Evolutionary conservation across 768 basidiomycete species (phyloP), one percentile per base, ranked within the genome.

Genomic region (Auricularia heimuer): DNA sequence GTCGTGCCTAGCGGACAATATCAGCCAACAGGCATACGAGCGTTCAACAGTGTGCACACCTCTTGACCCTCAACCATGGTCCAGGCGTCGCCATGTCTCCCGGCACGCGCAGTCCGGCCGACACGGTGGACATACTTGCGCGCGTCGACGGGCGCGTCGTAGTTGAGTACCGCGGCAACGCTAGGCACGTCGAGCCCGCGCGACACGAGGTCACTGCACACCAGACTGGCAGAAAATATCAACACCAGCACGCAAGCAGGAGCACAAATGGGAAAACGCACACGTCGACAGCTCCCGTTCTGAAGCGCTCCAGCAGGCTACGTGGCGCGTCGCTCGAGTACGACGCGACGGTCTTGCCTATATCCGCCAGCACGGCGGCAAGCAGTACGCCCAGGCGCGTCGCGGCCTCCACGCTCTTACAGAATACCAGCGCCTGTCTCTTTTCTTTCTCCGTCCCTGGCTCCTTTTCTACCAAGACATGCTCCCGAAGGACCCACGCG

Each of bases 101-200:
- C 97, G 3, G 97, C 97, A 62, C 97, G 83, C 2, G 97, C 97
- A 4, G 97, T 98, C 54, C 97, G 83, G 24, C 97, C 97, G 8
- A 95, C 96, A 63, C 97, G 88, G 75, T 99, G 97, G 11, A 99
- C 92, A 71, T 99, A 99, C 74, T 98, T 98, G 62, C 93, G 84
- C 85, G 98, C 94, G 73, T 98, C 97, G n/a, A 97, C 83, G 8
- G 97, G 95, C 2, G 85, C 87, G 73, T 99, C 97, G 74, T 99
- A 98, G 71, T 89, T 94, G 60, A 99, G 84, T 36, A 99, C 96
- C 74, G 97, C 91, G 2, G 87, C 84, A 39, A 98, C 92, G 68
- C 92, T 86, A 65, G 87, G 90, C 65, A 99, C 90, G 71, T 98
- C 96, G 66, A 98, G 94, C 11, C 97, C 97, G 65, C 97, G 87